These are phyloP conservation scores for Aspergillus sp. DNA, from an alignment of 2,329 filamentous ascomycete species.

Conservation along the genomic window DNA sequence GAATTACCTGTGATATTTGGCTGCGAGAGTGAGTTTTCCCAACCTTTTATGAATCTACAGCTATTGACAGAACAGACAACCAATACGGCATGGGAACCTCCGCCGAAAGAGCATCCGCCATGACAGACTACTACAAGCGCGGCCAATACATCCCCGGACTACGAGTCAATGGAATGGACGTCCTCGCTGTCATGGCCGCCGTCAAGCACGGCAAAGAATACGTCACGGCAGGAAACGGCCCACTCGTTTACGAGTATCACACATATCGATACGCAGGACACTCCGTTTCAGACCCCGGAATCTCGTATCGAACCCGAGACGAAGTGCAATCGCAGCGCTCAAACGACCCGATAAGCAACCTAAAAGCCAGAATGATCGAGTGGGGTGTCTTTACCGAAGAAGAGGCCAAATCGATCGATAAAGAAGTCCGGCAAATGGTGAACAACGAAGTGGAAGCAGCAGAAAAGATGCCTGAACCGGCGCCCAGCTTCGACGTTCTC, in stretches of 20 bases:
- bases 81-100: conserved; percentile 99
- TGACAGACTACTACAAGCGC: conserved; percentile 99
- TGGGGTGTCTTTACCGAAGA: conserved; percentile 86
- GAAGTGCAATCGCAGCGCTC: conserved; percentile 94
- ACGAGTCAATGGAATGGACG: conserved; percentile 98
- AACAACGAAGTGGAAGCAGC: conserved; percentile 82
- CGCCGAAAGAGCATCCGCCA: conserved; percentile 79
- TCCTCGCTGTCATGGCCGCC: conserved; percentile 89
- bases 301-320: conserved; percentile 95
- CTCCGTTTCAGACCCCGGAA: conserved; percentile 98
- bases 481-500: conserved; percentile 71
- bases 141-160: conserved; percentile 97
- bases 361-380: conserved; percentile 92
- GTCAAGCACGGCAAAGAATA: conserved; percentile 87
- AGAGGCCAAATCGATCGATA: conserved; percentile 89
- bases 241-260: conserved; percentile 92
- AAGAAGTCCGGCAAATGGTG: conserved; percentile 77
- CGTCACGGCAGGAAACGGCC: conserved; percentile 74
- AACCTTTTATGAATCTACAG: conserved; percentile 25
- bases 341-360: conserved; percentile 90
- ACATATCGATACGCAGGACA: conserved; percentile 98
- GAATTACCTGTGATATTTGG: conserved; percentile 88
- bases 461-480: conserved; percentile 77
- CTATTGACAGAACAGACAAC: conserved; percentile 64
- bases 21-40: conserved; percentile 80